Evolutionary conservation across 2,329 filamentous ascomycete species (phyloP).

Genomic region (Truncatella angustata): DNA sequence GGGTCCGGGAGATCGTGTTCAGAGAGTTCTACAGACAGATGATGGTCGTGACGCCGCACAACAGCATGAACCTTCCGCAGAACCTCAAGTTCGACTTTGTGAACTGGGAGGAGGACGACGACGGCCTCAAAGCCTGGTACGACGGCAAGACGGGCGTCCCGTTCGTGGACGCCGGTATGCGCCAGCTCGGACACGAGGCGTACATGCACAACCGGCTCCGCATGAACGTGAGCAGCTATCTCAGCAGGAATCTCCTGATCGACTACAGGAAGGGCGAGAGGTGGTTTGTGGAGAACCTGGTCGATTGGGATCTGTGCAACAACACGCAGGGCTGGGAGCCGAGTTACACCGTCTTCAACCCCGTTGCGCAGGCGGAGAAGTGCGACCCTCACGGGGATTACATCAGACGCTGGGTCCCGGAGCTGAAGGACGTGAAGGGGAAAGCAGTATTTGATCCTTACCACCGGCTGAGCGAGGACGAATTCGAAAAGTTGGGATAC

Average conservation of each 20-base stretch:
- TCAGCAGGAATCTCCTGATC: slow-evolving; percentile 62
- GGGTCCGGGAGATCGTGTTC: slow-evolving; percentile 25
- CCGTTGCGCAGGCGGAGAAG: slow-evolving; percentile 64
- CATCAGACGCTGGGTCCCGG: slow-evolving; percentile 65
- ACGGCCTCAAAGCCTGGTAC: slow-evolving; percentile 60
- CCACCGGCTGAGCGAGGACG: slow-evolving; percentile 44
- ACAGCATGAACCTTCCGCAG: slow-evolving; percentile 69
- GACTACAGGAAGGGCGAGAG: slow-evolving; percentile 65
- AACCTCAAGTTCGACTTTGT: slow-evolving; percentile 69
- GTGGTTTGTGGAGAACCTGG: slow-evolving; percentile 62
- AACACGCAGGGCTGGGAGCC: slow-evolving; percentile 71
- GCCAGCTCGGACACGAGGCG: slow-evolving; percentile 54
- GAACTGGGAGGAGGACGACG: slow-evolving; percentile 61
- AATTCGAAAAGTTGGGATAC: slow-evolving; percentile 57
- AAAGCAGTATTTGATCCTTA: slow-evolving; percentile 67
- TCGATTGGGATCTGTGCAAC: slow-evolving; percentile 61
- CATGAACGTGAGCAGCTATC: slow-evolving; percentile 64
- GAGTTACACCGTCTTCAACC: slow-evolving; percentile 72
- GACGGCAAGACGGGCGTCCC: slow-evolving; percentile 61
- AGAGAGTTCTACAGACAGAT: slow-evolving; percentile 26
- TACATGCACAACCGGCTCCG: slow-evolving; percentile 68
- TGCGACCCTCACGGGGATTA: slow-evolving; percentile 65
- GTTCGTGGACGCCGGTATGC: slow-evolving; percentile 67
- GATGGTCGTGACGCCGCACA: slow-evolving; percentile 20
- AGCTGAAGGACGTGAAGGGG: slow-evolving; percentile 55